These are phyloP conservation scores for Malbranchea cinnamomea DNA, from an alignment of 2,329 filamentous ascomycete genomes.

Conservation along the genomic window DNA sequence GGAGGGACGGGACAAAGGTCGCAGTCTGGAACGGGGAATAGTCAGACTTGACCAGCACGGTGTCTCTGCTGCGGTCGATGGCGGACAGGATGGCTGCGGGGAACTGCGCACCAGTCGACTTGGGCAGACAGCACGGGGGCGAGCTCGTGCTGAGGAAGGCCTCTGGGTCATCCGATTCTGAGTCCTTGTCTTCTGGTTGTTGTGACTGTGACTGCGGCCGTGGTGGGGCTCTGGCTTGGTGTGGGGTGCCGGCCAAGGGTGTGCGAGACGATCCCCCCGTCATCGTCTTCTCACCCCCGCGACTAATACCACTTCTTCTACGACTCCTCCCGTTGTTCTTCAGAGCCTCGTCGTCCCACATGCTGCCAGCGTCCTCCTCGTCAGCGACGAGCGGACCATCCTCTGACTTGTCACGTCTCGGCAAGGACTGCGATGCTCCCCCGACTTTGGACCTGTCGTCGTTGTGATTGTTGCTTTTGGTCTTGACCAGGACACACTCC, in stretches of 20 bases:
- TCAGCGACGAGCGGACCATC: too few species aligned
- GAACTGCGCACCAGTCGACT: slow-evolving; percentile 33
- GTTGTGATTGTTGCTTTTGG: slow-evolving; percentile 14
- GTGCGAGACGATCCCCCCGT: too few species aligned
- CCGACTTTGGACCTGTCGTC: not conserved
- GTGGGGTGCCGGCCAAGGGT: slow-evolving; percentile 1
- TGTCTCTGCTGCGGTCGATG: slow-evolving; percentile 37
- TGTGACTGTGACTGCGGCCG: too few species aligned
- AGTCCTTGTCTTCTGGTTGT: too few species aligned
- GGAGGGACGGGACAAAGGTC: slow-evolving; percentile 56
- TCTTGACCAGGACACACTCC: slow-evolving; percentile 28
- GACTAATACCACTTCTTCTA: too few species aligned
- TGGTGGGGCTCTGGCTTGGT: too few species aligned
- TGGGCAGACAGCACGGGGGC: slow-evolving; percentile 25
- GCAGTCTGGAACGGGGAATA: slow-evolving; percentile 80
- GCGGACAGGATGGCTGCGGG: slow-evolving; percentile 34
- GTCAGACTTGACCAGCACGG: slow-evolving; percentile 51
- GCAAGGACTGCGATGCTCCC: too few species aligned
- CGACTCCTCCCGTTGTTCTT: not conserved
- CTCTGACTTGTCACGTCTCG: too few species aligned
- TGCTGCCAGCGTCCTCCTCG: too few species aligned
- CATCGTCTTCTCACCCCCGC: too few species aligned
- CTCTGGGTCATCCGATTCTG: slow-evolving; percentile 26
- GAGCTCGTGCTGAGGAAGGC: slow-evolving; percentile 24
- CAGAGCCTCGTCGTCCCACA: not conserved